Percentiles rank a stretch among this genome's conserved stretches.
Evolutionary conservation across 2,329 filamentous ascomycete genomes (phyloP).

Genomic region (Trichoderma guizhouense): DNA sequence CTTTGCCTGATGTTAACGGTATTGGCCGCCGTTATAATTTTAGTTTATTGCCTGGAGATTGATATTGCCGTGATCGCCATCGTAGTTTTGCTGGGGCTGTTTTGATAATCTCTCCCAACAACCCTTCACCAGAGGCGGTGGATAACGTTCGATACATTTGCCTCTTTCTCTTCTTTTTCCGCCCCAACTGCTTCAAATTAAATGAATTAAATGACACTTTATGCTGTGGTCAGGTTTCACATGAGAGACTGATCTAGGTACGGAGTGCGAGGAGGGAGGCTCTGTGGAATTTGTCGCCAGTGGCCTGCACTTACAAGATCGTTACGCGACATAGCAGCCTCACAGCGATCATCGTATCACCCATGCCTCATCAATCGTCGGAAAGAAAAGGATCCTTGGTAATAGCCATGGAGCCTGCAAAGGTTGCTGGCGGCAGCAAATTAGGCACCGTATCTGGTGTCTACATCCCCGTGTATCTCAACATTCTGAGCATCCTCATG

Average conservation of each 20-base stretch:
- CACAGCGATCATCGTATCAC: background rate
- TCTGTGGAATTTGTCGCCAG: background rate
- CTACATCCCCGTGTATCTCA: conserved; percentile 84
- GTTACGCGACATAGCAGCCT: background rate
- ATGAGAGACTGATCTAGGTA: background rate
- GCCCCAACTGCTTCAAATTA: background rate
- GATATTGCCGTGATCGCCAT: conserved; percentile 2
- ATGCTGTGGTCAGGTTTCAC: background rate
- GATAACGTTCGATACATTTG: background rate
- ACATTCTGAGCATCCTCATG: conserved; percentile 88
- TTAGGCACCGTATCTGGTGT: conserved; percentile 75
- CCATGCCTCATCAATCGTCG: conserved; percentile 20
- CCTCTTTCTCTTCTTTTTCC: background rate
- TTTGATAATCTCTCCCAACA: background rate
- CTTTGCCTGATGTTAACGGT: background rate
- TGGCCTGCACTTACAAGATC: background rate
- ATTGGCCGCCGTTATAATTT: background rate
- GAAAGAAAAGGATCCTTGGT: conserved; percentile 17
- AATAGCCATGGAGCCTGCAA: conserved; percentile 35
- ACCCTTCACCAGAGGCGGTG: background rate
- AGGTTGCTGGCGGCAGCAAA: conserved; percentile 48
- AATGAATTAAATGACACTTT: background rate
- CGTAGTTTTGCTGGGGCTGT: background rate
- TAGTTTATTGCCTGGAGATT: background rate
- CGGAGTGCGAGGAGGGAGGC: background rate